Base-by-base conservation (phyloP, 2,329 filamentous ascomycete species). In the Fusarium graminum region DNA sequence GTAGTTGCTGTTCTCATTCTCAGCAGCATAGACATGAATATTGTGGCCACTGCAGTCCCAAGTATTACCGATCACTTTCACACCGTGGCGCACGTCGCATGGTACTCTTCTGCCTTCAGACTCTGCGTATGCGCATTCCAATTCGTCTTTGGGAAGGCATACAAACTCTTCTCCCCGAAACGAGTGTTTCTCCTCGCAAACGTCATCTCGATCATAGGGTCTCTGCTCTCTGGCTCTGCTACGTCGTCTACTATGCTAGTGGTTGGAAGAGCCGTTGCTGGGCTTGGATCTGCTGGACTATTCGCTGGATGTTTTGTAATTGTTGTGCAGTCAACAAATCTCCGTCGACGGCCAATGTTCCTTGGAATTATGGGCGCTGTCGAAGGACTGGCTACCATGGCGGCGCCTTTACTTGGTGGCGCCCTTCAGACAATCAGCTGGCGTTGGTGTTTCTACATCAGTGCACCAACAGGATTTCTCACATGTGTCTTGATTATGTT, bases 241-340 rank as follows among this genome's bases (percentile, higher is more conserved):
- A 74, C 67, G 0, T 79, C 71, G 14, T 80, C 79, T 0, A 70
- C 72, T 0, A 79, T 80, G 73, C 77, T 85, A 36, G 83, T 85
- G 32, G 61, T 80, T 4, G 82, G 82, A 0, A 73, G 83, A 10
- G 83, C 81, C 0, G 71, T 84, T 1, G 78, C 82, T 0, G 82
- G 83, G 0, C 61, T 78, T 0, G 82, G 82, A 0, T 78, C 76
- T 4, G 77, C 81, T 7, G 82, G 77, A 0, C 55, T 83, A 0
- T 78, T 79, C 28, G 75, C 74, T 0, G 81, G 82, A 2, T 69
- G 59, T 6, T 70, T 72, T 26, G 42, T 60, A 13, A 60, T 66
- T 1, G 49, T 66, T 1, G 52, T 52, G 0, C 52, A 68, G 2
- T 28, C 44, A 0, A 61, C 45, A 0, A 52, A 59, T 22, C 32